Evolutionary conservation across 352 stramenopile genomes (phyloP).

Genomic region (Saprolegnia diclina): DNA sequence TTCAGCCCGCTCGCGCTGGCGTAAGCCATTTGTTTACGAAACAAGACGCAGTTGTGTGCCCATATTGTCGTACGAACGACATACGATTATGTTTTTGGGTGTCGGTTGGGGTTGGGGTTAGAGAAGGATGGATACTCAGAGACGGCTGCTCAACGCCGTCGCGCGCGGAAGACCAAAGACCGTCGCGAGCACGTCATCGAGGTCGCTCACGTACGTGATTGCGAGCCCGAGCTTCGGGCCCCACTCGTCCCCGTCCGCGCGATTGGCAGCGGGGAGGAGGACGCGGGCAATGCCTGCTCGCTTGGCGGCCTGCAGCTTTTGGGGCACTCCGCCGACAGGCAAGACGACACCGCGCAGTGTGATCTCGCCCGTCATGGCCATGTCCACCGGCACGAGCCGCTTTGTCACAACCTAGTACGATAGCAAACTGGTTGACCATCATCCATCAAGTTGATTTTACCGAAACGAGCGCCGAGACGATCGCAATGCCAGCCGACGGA

Average conservation of each 20-base stretch:
- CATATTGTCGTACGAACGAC: conserved; percentile 4
- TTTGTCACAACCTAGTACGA: conserved; percentile 28
- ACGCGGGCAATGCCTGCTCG: conserved; percentile 79
- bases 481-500: conserved; percentile 79
- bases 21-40: neutral
- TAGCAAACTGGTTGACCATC: conserved; percentile 19
- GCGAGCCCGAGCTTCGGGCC: conserved; percentile 48
- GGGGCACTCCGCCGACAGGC: conserved; percentile 86
- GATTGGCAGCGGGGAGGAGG: conserved; percentile 67
- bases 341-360: conserved; percentile 82
- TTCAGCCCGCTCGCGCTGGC: conserved; percentile 49
- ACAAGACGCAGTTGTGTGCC: too few species aligned
- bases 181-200: conserved; percentile 55
- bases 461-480: conserved; percentile 80
- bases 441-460: too few species aligned
- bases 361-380: conserved; percentile 87
- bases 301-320: conserved; percentile 86
- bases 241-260: conserved; percentile 65
- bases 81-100: too few species aligned
- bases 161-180: conserved; percentile 57
- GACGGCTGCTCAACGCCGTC: conserved; percentile 41
- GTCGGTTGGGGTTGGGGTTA: too few species aligned
- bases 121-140: too few species aligned
- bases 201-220: conserved; percentile 60
- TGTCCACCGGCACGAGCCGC: conserved; percentile 55